Conservation (phyloP, 2,329 filamentous ascomycete genomes). For the Alternaria triticina region DNA sequence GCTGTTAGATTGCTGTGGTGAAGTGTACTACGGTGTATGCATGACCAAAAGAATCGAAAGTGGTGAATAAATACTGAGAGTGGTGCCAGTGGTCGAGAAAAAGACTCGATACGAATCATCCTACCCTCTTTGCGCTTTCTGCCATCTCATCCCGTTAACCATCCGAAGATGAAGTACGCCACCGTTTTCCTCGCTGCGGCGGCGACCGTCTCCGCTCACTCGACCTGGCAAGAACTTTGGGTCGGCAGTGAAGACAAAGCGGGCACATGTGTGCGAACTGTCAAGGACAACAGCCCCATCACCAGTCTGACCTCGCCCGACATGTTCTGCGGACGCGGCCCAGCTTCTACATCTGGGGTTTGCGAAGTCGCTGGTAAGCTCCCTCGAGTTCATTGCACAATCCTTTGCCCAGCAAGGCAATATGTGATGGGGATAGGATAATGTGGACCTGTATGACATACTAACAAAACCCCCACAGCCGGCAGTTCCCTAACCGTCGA, state of each 20-base stretch:
- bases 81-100: neutral
- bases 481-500: slow-evolving; percentile 45
- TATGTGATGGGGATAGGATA: no score
- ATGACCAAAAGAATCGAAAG: neutral
- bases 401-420: no score
- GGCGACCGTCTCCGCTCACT: slow-evolving; percentile 45
- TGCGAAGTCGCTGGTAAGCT: slow-evolving; percentile 45
- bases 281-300: slow-evolving; percentile 47
- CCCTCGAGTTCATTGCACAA: no score
- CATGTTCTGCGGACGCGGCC: slow-evolving; percentile 47
- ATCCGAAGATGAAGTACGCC: slow-evolving; percentile 37
- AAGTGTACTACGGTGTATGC: neutral
- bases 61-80: slow-evolving; percentile 18
- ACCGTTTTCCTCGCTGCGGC: slow-evolving; percentile 41
- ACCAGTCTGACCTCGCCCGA: slow-evolving; percentile 35
- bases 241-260: slow-evolving; percentile 43
- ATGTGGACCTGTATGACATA: neutral
- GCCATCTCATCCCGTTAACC: neutral
- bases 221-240: slow-evolving; percentile 49
- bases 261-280: slow-evolving; percentile 37
- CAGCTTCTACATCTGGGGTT: slow-evolving; percentile 29
- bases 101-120: neutral
- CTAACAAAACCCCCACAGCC: slow-evolving; percentile 31
- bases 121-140: neutral
- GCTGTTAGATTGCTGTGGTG: slow-evolving; percentile 17